A percentile compares a stretch with the other conserved stretches of the same genome.
Evolutionary conservation across 106 monocot species (phyloP).

Genomic region (Chionographis japonica): DNA sequence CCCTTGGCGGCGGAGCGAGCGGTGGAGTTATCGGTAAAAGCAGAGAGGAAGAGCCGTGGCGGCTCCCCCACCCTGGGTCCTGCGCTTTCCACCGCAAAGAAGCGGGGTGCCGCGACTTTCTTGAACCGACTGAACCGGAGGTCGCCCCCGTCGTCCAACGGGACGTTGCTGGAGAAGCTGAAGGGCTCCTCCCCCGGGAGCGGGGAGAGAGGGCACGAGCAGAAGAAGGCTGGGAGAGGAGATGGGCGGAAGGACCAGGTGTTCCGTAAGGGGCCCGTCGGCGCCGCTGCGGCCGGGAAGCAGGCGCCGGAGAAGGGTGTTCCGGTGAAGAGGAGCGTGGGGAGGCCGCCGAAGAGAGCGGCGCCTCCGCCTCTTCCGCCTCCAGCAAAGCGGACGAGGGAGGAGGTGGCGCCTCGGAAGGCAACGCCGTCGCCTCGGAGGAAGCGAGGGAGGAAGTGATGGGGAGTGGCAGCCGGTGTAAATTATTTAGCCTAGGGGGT

Average conservation of each 20-base stretch:
- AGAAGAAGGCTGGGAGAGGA: constrained; percentile 12
- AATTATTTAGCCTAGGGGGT: constrained; percentile 11
- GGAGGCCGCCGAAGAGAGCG: constrained; percentile 50
- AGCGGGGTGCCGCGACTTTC: constrained; percentile 48
- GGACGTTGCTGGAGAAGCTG: constrained; percentile 14
- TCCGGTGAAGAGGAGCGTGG: constrained; percentile 37
- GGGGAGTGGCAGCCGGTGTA: constrained; percentile 2
- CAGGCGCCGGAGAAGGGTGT: neutral
- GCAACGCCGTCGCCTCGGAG: neutral
- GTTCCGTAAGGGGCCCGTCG: constrained; percentile 3
- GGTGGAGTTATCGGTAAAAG: neutral
- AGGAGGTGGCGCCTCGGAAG: neutral
- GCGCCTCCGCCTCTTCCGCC: constrained; percentile 22
- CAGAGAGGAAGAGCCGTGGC: constrained; percentile 31
- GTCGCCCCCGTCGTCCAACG: constrained; percentile 12
- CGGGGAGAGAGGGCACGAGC: constrained; percentile 6
- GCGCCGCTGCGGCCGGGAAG: neutral
- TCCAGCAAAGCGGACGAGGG: constrained; percentile 15
- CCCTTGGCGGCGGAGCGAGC: neutral
- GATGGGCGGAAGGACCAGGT: constrained; percentile 22
- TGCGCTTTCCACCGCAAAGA: constrained; percentile 25
- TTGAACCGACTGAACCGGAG: constrained; percentile 42
- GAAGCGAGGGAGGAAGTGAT: constrained; percentile 37
- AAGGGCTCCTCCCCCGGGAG: constrained; percentile 2
- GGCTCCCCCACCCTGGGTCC: neutral